Evolutionary conservation across 164 flowering plant species (phyloP).

Genomic region (grape (Vitis vinifera)): DNA sequence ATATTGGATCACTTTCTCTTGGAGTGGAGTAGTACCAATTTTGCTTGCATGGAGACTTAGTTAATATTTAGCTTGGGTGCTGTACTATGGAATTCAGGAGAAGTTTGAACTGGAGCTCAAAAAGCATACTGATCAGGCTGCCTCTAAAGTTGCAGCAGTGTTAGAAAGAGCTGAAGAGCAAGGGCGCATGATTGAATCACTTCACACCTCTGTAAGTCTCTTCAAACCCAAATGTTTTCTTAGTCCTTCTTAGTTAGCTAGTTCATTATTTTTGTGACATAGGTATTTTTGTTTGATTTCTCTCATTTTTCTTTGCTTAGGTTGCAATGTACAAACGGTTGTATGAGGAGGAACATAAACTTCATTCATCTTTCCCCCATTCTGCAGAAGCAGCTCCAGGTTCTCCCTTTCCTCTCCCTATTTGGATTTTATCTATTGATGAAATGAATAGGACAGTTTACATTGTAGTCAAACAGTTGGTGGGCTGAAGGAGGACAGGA

Average conservation of each 20-base stretch:
- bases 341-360: conserved; percentile 86
- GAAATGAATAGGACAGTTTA: too few species aligned
- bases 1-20: neutral
- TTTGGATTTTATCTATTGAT: neutral
- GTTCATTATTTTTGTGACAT: neutral
- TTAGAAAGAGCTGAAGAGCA: conserved; percentile 83
- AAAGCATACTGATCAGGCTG: conserved; percentile 64
- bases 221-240: neutral
- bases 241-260: neutral
- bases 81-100: conserved; percentile 39
- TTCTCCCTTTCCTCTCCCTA: conserved; percentile 15
- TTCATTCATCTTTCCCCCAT: conserved; percentile 37
- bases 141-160: conserved; percentile 74
- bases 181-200: conserved; percentile 85
- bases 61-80: neutral
- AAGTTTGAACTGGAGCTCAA: conserved; percentile 69
- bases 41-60: neutral
- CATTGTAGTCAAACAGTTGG: too few species aligned
- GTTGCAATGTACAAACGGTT: conserved; percentile 94
- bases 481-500: too few species aligned
- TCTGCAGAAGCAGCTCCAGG: conserved; percentile 49
- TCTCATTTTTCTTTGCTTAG: conserved; percentile 27
- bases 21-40: neutral
- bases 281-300: neutral
- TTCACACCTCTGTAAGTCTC: conserved; percentile 72